These are phyloP conservation scores for Adansonia grandidieri DNA, from an alignment of 441 rosid species.

Conservation along the genomic window DNA sequence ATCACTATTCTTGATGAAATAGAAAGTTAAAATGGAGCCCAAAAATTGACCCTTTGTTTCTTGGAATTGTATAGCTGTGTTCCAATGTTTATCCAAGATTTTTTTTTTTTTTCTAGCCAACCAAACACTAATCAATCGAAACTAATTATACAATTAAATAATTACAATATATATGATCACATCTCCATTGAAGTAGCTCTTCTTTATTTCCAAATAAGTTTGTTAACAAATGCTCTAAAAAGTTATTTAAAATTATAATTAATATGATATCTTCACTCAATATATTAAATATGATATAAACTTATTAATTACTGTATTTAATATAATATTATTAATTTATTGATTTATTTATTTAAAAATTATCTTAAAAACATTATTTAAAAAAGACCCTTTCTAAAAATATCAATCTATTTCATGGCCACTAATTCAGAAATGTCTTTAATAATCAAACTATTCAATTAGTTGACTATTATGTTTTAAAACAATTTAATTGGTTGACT, in stretches of 20 bases:
- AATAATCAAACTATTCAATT: background rate
- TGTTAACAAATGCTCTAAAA: no score
- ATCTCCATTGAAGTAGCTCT: background rate
- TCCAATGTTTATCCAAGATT: background rate
- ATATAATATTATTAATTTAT: background rate
- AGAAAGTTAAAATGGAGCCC: background rate
- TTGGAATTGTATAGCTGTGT: background rate
- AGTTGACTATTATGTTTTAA: slow-evolving; percentile 21
- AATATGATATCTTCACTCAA: no score
- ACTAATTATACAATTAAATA: background rate
- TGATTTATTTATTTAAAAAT: background rate
- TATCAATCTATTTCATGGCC: slow-evolving; percentile 22
- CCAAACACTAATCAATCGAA: background rate
- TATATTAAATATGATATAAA: no score
- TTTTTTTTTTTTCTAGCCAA: background rate
- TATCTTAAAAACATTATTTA: background rate
- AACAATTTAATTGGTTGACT: slow-evolving; percentile 24
- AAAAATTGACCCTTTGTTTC: background rate
- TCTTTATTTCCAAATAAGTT: background rate
- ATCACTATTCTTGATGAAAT: background rate
- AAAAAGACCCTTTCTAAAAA: background rate
- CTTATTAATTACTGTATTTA: background rate
- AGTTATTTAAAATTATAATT: no score
- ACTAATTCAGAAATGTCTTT: slow-evolving; percentile 20
- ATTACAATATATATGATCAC: background rate